These are phyloP conservation scores for Fusarium armeniacum DNA, from an alignment of 2,329 filamentous ascomycete species.

Conservation along the genomic window DNA sequence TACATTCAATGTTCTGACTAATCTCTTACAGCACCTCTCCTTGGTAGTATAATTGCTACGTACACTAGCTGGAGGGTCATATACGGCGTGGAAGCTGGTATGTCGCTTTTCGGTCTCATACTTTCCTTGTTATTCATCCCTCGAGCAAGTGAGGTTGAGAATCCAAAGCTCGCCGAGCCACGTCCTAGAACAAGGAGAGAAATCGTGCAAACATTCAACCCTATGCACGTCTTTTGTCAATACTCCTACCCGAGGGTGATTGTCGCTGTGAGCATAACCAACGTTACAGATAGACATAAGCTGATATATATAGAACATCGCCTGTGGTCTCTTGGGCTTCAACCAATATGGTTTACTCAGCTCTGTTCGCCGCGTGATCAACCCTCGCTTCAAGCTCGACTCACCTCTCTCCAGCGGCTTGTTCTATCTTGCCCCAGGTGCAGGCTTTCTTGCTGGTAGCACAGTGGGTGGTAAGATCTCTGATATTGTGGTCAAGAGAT, in stretches of 20 bases:
- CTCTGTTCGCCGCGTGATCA: constrained; percentile 75
- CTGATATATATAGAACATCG: constrained; percentile 37
- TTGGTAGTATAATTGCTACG: constrained; percentile 50
- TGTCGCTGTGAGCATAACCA: constrained; percentile 32
- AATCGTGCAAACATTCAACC: constrained; percentile 45
- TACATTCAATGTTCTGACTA: background rate
- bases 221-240: constrained; percentile 47
- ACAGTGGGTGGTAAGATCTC: constrained; percentile 71
- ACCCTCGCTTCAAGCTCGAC: constrained; percentile 76
- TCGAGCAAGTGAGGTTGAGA: constrained; percentile 39
- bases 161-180: constrained; percentile 37
- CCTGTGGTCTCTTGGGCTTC: constrained; percentile 46
- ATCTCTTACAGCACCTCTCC: constrained; percentile 34
- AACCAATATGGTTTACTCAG: constrained; percentile 69
- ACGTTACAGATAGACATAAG: accelerated
- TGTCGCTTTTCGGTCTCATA: constrained; percentile 45
- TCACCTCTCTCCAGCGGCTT: constrained; percentile 73
- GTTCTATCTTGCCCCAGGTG: constrained; percentile 78
- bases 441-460: constrained; percentile 74
- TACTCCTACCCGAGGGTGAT: constrained; percentile 45
- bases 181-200: constrained; percentile 29
- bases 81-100: constrained; percentile 48
- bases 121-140: constrained; percentile 49
- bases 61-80: constrained; percentile 50
- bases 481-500: constrained; percentile 57